Evolutionary conservation across 2,329 filamentous ascomycete genomes (phyloP).

Genomic region (Diaporthe sp.): DNA sequence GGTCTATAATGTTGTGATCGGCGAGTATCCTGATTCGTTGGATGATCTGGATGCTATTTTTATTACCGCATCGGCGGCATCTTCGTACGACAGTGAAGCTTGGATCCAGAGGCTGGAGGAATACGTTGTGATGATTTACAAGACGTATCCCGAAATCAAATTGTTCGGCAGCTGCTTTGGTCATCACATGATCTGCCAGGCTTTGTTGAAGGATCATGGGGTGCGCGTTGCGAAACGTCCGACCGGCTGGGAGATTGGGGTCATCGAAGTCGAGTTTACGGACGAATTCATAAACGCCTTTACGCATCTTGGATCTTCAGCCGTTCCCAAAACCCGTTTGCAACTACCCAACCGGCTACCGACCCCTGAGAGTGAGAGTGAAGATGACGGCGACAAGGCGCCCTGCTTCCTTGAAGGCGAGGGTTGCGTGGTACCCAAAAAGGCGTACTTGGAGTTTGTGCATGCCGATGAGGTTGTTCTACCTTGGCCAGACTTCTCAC

Average conservation of each 20-base stretch:
- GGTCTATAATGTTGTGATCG: slow-evolving; percentile 32
- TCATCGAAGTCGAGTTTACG: slow-evolving; percentile 31
- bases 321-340: no score
- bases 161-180: slow-evolving; percentile 36
- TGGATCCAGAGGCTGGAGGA: slow-evolving; percentile 30
- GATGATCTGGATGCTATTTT: slow-evolving; percentile 30
- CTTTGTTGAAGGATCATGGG: slow-evolving; percentile 14
- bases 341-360: slow-evolving; percentile 7
- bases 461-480: slow-evolving; percentile 37
- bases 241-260: slow-evolving; percentile 35
- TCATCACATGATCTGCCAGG: slow-evolving; percentile 33
- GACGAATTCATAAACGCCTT: slow-evolving; percentile 15
- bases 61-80: slow-evolving; percentile 36
- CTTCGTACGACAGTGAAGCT: slow-evolving; percentile 26
- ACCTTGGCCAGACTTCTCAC: background rate
- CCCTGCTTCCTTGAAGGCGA: background rate
- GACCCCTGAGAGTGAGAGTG: slow-evolving; percentile 28
- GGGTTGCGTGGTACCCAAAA: background rate
- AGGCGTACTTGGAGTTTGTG: slow-evolving; percentile 33
- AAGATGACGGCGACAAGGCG: background rate
- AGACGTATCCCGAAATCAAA: background rate
- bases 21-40: slow-evolving; percentile 33
- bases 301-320: no score
- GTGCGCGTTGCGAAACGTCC: slow-evolving; percentile 24
- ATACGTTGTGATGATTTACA: slow-evolving; percentile 27